Base-by-base conservation (phyloP, 225 moss, liverwort and hornwort species). In the Pleurozium schreberi region DNA sequence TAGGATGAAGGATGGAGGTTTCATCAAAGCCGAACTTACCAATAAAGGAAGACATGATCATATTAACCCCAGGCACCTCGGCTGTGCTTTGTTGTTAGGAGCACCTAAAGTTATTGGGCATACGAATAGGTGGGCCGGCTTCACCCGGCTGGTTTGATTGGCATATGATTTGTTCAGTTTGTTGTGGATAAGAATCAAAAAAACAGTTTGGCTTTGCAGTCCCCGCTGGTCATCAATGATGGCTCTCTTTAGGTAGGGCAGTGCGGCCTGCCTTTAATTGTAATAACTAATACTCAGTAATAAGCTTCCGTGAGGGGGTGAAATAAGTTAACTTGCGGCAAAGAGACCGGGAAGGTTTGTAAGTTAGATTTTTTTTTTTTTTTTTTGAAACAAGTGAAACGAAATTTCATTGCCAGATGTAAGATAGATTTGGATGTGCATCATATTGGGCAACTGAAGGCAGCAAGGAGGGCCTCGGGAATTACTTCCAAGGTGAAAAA, bases 161-260 rank as follows among this genome's bases (percentile, higher is more conserved):
- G 6, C 42, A 70, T 18, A 50, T 57, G 25, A 33, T 82, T 20
- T 49, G 19, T 75, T 82, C 38, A 3, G 9, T 22, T 21, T 5
- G 14, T 74, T 85, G 85, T 81, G 88, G 85, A 91, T 88, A 91
- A 88, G 66, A 75, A 88, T 88, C 75, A 28, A 82, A 20, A 91
- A 88, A 91, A 88, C 43, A 11, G 85, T 75, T 71, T 52, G 22
- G 8, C 52, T 81, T 59, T 84, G 63, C 47, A 63, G 16, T 20
- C 11, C 17, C 0, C 52, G 4, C 22, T 58, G 7, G 30, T 22
- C 40, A 30, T 42, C 84, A 84, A 53, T 68, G 42, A 67, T 68
- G 84, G 53, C 53, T 36, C 76, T 34, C 62, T 27, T 5, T 3
- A 9, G 14, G 33, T 38, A 15, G 5, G 31, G 15, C 18, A 18